These are phyloP conservation scores for Tetradesmus lagerheimii DNA, from an alignment of 139 green algal species.

Conservation along the genomic window DNA sequence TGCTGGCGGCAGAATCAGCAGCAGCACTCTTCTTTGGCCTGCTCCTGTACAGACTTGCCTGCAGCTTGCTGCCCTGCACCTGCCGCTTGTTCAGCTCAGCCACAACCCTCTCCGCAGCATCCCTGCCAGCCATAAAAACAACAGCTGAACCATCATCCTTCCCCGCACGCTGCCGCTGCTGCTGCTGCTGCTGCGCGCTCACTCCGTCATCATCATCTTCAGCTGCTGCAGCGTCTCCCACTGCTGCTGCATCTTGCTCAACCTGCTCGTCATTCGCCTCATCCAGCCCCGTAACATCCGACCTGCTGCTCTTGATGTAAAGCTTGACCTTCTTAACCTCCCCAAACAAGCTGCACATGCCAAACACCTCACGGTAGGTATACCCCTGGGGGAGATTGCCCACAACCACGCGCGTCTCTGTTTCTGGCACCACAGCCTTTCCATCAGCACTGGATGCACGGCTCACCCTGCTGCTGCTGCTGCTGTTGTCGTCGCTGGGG, in stretches of 20 bases:
- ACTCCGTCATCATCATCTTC: background rate
- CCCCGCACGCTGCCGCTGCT: background rate
- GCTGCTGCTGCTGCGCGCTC: background rate
- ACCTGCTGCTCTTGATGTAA: background rate
- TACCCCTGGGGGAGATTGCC: background rate
- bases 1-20: too few species aligned
- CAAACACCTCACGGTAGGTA: constrained; percentile 1
- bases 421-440: background rate
- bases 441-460: background rate
- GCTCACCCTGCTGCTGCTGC: background rate
- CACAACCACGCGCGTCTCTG: constrained; percentile 3
- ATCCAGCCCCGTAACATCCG: background rate
- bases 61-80: background rate
- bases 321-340: background rate
- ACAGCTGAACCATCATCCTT: background rate
- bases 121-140: background rate
- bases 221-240: background rate
- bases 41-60: background rate
- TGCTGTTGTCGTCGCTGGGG: background rate
- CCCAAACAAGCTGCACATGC: constrained; percentile 36
- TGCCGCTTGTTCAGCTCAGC: background rate
- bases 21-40: background rate
- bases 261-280: background rate
- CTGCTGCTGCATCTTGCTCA: background rate
- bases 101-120: background rate